Conservation (phyloP, 257 asterid species). For the Solanum virginianum region DNA sequence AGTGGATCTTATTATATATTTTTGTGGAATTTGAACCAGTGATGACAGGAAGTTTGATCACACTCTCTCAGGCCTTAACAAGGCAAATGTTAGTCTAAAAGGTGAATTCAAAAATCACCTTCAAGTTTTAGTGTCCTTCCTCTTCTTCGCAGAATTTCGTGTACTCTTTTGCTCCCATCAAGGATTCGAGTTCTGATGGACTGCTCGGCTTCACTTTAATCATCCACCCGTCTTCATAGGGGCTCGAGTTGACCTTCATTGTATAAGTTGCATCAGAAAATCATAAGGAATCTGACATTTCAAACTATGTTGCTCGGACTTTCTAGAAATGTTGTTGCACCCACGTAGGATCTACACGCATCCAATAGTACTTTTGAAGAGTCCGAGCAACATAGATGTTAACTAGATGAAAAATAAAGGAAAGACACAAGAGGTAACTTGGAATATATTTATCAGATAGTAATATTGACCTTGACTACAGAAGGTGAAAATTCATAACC, state of each 20-base stretch:
- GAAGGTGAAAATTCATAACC: background rate
- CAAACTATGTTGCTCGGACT: background rate
- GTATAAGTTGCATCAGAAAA: background rate
- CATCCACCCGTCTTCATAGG: constrained; percentile 95
- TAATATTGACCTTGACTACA: constrained; percentile 41
- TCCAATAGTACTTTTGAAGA: background rate
- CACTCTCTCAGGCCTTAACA: background rate
- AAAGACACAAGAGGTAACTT: background rate
- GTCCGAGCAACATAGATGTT: background rate
- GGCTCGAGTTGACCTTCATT: constrained; percentile 62
- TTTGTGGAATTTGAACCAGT: background rate
- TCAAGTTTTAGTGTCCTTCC: constrained; percentile 25
- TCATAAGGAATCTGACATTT: background rate
- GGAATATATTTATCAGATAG: background rate
- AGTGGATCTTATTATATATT: background rate
- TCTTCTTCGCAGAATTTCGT: constrained; percentile 86
- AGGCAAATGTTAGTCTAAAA: constrained; percentile 2
- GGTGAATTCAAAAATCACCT: constrained; percentile 10
- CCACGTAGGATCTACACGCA: background rate
- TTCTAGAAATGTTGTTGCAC: background rate
- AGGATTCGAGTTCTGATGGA: constrained; percentile 49
- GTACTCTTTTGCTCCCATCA: constrained; percentile 63
- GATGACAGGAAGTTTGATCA: background rate
- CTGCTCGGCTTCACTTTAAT: constrained; percentile 71
- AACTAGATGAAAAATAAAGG: background rate